A percentile compares a stretch with the other conserved stretches of the same genome.
Evolutionary conservation across 1,284 basidiomycete species (phyloP).

Genomic region (Porodaedalea pini): DNA sequence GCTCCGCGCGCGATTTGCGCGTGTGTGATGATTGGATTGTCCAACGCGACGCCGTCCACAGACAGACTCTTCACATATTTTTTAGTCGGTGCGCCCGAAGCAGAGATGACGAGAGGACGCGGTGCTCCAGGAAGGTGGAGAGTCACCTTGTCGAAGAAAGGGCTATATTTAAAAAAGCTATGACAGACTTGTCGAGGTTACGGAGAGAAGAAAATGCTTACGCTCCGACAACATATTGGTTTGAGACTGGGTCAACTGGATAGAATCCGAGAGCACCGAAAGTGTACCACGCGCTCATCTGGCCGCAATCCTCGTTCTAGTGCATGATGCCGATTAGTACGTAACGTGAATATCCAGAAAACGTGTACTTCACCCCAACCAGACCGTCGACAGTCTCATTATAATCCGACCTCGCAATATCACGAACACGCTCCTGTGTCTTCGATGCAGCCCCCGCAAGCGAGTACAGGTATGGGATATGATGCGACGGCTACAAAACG

Average conservation of each 20-base stretch:
- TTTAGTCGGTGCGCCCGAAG: constrained; percentile 50
- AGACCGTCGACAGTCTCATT: constrained; percentile 65
- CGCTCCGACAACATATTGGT: constrained; percentile 72
- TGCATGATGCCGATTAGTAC: constrained; percentile 1
- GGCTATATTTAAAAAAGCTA: constrained; percentile 34
- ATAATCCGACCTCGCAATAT: constrained; percentile 63
- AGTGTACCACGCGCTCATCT: constrained; percentile 86
- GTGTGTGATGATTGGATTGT: constrained; percentile 47
- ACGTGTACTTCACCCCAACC: constrained; percentile 49
- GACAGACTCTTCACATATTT: constrained; percentile 57
- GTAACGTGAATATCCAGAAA: neutral
- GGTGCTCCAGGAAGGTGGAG: constrained; percentile 48
- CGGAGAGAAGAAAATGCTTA: constrained; percentile 32
- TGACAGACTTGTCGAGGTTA: constrained; percentile 17
- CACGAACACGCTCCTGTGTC: constrained; percentile 65
- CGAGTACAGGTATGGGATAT: constrained; percentile 80
- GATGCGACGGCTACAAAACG: constrained; percentile 61
- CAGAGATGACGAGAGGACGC: constrained; percentile 45
- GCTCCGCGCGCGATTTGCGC: constrained; percentile 54
- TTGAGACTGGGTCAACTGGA: constrained; percentile 78
- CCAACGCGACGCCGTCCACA: constrained; percentile 46
- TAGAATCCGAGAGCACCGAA: constrained; percentile 83
- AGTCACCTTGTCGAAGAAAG: constrained; percentile 64
- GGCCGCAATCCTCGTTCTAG: constrained; percentile 85
- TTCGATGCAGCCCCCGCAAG: constrained; percentile 66